Base-by-base conservation (phyloP, 2,329 filamentous ascomycete genomes). In the Fusarium chuoi region DNA sequence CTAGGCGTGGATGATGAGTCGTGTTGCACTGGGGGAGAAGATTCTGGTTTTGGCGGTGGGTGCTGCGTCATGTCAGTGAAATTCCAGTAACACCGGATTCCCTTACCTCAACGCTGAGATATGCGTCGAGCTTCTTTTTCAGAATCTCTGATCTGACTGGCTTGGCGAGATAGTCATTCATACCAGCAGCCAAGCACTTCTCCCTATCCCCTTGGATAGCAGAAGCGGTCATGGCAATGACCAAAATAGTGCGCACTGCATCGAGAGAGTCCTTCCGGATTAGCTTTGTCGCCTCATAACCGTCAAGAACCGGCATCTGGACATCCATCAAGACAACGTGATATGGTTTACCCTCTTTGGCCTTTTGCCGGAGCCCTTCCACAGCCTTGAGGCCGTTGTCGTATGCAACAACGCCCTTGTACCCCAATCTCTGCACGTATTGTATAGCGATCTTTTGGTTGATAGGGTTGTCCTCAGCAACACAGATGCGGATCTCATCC, bases 131-230 rank as follows among this genome's bases (percentile, higher is more conserved):
- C 84, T 98, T 96, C 79, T 91, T 91, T 83, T 94, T 96, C 61
- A 98, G 86, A 45, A 97, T 91, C 52, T 95, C 93, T 8, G 93
- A 94, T 69, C 95, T 89, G n/a, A 98, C 96, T 3, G 96, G 96
- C 81, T 98, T 98, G 22, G 96, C 95, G 3, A 98, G 89, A 78
- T 98, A 98, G 79, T 98, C 96, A 82, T 98, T 98, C 96, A 98
- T 98, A 49, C 96, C 96, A 3, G 94, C 94, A 56, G 95, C 94
- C n/a, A 98, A 85, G 77, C 96, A 98, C 83, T 97, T 98, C 81
- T 98, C 96, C 54, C 95, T 89, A 80, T 98, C 96, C 24, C 96
- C 96, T 80, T 96, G 93, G 70, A 98, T 98, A 7, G 96, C 96
- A 33, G 92, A 95, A 3, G 96, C 96, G 2, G 96, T 98, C 96